phyloP scores from a whole-genome alignment of 768 basidiomycete species.

The Gloeopeniophorella convolvens region DNA sequence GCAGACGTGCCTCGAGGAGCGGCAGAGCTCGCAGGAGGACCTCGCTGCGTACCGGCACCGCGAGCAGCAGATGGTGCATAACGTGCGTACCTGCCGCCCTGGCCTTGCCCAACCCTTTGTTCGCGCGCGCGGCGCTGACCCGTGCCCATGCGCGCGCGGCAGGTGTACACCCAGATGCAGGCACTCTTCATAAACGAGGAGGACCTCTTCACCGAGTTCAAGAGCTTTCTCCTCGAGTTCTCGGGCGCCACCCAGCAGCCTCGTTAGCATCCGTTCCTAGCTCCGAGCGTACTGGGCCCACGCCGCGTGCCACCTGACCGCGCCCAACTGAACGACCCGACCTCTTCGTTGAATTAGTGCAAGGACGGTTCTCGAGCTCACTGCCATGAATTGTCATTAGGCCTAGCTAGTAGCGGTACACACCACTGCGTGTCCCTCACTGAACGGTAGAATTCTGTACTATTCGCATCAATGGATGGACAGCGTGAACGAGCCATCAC shows the following conservation, averaged over 20 bases:
- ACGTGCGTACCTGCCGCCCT: slow-evolving; percentile 45
- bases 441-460: too few relatives aligned
- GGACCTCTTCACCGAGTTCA: slow-evolving; percentile 76
- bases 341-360: too few relatives aligned
- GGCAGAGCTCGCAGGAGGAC: slow-evolving; percentile 38
- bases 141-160: slow-evolving; percentile 45
- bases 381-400: too few relatives aligned
- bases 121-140: too few relatives aligned
- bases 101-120: too few relatives aligned
- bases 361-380: too few relatives aligned
- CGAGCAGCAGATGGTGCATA: slow-evolving; percentile 57
- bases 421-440: too few relatives aligned
- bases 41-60: slow-evolving; percentile 14
- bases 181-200: slow-evolving; percentile 74
- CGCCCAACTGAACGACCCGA: too few relatives aligned
- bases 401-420: too few relatives aligned
- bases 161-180: slow-evolving; percentile 78
- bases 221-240: slow-evolving; percentile 70
- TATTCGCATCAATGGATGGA: too few relatives aligned
- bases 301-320: too few relatives aligned
- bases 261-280: slow-evolving; percentile 47
- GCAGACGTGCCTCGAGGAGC: slow-evolving; percentile 81
- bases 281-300: slow-evolving; percentile 28
- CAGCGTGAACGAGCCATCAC: too few relatives aligned
- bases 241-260: slow-evolving; percentile 37